These are phyloP conservation scores for Calonectria hawksworthii DNA, from an alignment of 2,329 filamentous ascomycete species.

Conservation along the genomic window DNA sequence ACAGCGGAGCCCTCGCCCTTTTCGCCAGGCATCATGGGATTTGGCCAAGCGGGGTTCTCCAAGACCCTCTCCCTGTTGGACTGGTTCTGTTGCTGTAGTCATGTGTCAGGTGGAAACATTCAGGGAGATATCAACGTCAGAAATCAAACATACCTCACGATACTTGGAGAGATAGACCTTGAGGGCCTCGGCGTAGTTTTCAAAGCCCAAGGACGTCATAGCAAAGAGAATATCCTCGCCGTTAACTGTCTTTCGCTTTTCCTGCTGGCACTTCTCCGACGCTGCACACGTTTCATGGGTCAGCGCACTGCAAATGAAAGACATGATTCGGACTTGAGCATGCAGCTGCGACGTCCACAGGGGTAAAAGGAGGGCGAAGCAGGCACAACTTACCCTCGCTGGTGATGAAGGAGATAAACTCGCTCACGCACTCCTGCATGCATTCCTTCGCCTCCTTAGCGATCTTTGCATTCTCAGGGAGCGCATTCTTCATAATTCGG, in stretches of 20 bases:
- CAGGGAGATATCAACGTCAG: not conserved
- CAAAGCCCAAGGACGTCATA: slow-evolving; percentile 98
- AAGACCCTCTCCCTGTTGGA: slow-evolving; percentile 56
- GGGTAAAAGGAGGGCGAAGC: not conserved
- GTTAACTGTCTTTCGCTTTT: slow-evolving; percentile 99
- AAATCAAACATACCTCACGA: slow-evolving; percentile 81
- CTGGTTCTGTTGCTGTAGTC: slow-evolving; percentile 57
- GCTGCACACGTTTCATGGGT: slow-evolving; percentile 66
- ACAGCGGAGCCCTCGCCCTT: slow-evolving; percentile 48
- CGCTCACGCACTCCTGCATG: slow-evolving; percentile 99
- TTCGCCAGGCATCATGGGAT: slow-evolving; percentile 49
- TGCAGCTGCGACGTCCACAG: slow-evolving; percentile 25
- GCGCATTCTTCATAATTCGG: slow-evolving; percentile 97
- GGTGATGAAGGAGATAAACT: slow-evolving; percentile 99
- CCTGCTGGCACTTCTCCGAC: slow-evolving; percentile 98
- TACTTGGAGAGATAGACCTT: slow-evolving; percentile 99
- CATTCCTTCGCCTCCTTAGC: slow-evolving; percentile 99
- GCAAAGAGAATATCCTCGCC: slow-evolving; percentile 98
- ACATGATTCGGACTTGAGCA: slow-evolving; percentile 31
- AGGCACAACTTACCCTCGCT: slow-evolving; percentile 83
- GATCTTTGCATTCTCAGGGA: slow-evolving; percentile 99
- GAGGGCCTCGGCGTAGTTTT: slow-evolving; percentile 97
- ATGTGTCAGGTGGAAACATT: slow-evolving; percentile 24
- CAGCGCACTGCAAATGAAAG: slow-evolving; percentile 37
- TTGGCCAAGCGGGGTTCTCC: slow-evolving; percentile 51